Evolutionary conservation across 2,329 filamentous ascomycete species (phyloP).

Genomic region (Colletotrichum navitas): DNA sequence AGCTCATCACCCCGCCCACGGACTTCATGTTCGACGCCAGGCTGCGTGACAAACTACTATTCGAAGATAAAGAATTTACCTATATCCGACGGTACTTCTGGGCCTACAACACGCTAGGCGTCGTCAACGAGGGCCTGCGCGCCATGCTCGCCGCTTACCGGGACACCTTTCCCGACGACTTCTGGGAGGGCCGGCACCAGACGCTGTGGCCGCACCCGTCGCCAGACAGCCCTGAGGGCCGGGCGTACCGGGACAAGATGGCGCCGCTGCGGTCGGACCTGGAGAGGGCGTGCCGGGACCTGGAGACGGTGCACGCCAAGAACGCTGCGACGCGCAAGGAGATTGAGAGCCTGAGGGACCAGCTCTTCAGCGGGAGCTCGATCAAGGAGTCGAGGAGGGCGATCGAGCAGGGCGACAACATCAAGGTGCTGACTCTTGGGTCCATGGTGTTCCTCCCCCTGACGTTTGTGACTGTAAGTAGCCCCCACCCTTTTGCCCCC

Average conservation of each 20-base stretch:
- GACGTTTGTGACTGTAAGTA: slow-evolving; percentile 68
- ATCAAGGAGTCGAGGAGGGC: slow-evolving; percentile 72
- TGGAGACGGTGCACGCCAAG: slow-evolving; percentile 60
- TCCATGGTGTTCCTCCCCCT: slow-evolving; percentile 72
- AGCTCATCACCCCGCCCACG: slow-evolving; percentile 69
- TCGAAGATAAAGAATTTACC: slow-evolving; percentile 72
- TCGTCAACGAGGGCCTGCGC: slow-evolving; percentile 70
- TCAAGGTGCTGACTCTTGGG: slow-evolving; percentile 70
- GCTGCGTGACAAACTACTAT: slow-evolving; percentile 69
- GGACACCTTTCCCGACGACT: slow-evolving; percentile 69
- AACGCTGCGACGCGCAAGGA: slow-evolving; percentile 68
- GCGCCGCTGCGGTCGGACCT: slow-evolving; percentile 60
- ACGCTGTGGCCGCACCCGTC: slow-evolving; percentile 68
- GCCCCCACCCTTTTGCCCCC: no score
- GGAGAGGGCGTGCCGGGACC: slow-evolving; percentile 63
- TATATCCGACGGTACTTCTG: slow-evolving; percentile 74
- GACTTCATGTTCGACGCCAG: slow-evolving; percentile 70
- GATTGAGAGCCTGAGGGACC: slow-evolving; percentile 69
- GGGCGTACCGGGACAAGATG: slow-evolving; percentile 63
- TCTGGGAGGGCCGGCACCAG: slow-evolving; percentile 68
- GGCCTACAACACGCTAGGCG: slow-evolving; percentile 71
- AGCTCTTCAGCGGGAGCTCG: slow-evolving; percentile 73
- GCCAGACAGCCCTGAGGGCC: slow-evolving; percentile 57
- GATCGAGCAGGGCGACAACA: slow-evolving; percentile 74
- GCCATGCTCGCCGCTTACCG: slow-evolving; percentile 68